Base-by-base conservation (phyloP, 139 green algal species). In the Haematococcus lacustris region DNA sequence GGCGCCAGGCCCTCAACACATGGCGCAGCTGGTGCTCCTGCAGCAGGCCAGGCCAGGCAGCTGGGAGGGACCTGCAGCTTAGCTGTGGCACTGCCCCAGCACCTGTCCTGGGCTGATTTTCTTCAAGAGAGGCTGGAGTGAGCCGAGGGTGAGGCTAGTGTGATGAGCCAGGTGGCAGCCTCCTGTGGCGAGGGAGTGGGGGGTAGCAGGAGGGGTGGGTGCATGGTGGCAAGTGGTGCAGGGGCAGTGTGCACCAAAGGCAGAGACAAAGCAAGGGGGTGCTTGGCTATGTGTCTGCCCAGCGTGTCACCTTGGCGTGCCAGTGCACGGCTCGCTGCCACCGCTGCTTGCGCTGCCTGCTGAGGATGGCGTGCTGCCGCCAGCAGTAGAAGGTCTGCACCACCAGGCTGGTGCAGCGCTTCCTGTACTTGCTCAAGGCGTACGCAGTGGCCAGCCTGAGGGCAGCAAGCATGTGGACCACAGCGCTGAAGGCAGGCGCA, bases 301-400 rank as follows among this genome's bases (percentile, higher is more conserved):
- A 17, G 43, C 43, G 43, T 53, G 43, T 53, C 9, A 53, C 43
- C 9, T 17, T 53, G 43, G 43, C 43, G 71, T 84, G 66, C 71
- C 71, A 78, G 30, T 43, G 51, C 62, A 74, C 65, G 3, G 71
- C 68, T 2, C 57, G 39, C 63, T 68, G 70, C 4, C 66, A 25
- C 4, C 50, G 51, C 62, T 63, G 68, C 51, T 41, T 63, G 47
- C 68, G 65, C 3, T 25, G 39, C 61, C 38, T 37, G n/a, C 40
- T 30, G n/a, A n/a, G 0, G 39, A 77, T 68, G 25, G 68, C 47
- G 6, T 50, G 43, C 35, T 76, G 51, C 1, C 76, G 64, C 79
- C 76, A 82, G 9, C 47, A 59, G 57, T 73, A 78, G 69, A 79
- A 80, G 5, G 73, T 28, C 38, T 79, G 79, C n/a, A 69, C 43